Evolutionary conservation across 768 basidiomycete species (phyloP), one percentile per base, ranked within the genome.

Genomic region (Dioszegia hungarica): DNA sequence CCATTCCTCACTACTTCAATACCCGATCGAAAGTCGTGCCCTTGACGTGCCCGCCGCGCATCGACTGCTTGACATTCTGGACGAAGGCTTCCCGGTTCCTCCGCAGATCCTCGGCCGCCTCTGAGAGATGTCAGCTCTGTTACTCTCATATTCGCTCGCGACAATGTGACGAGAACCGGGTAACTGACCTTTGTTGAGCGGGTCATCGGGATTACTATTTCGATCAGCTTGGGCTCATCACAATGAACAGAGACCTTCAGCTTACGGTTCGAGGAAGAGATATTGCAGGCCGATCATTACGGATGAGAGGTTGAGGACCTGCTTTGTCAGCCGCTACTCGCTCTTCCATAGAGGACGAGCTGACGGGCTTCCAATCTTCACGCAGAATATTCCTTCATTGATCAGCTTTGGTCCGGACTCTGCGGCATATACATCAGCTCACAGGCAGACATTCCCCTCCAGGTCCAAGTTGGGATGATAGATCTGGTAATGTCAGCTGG

Each of bases 251-350:
- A 22, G 4, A 24, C 8, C 24, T 27, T n/a, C 17, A 34, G 53
- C 74, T 69, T 34, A 74, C 14, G 95, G 95, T 77, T 99, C 95
- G 56, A 99, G 81, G 82, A 99, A 99, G 50, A 99, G 83, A 73
- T 97, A 99, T 76, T 99, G 95, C 55, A 99, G 78, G 33, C 95
- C 95, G 58, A 98, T 90, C 90, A 98, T 94, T 62, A 99, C 90
- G 28, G 93, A 90, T 75, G 92, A 97, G 50, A 99, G 81, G 77
- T 97, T 98, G 40, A 99, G 80, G 2, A 99, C 67, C 67, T 68
- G 41, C 29, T 15, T 20, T 25, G 28, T 10, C 17, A 29, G 10
- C 27, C 8, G 20, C 33, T 14, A 34, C 31, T 34, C 5, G 9
- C 2, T 10, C 17, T 8, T 6, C 9, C 20, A 40, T 6, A 40